These are phyloP conservation scores for Phaeophleospora eucalypticola DNA, from an alignment of 2,329 filamentous ascomycete genomes.

Conservation along the genomic window DNA sequence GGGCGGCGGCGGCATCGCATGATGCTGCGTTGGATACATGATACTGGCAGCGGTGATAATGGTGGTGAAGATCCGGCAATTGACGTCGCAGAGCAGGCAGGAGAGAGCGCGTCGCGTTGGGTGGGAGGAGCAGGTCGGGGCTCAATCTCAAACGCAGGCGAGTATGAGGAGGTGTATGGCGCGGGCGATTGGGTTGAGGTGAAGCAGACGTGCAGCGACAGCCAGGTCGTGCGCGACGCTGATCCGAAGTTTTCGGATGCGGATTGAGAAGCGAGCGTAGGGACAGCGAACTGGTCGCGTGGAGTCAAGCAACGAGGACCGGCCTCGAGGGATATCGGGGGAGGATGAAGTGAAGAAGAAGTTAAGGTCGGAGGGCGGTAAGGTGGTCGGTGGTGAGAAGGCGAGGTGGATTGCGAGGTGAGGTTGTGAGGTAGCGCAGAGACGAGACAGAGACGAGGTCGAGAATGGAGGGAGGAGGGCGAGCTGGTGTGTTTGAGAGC, in stretches of 20 bases:
- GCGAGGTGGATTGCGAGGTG: neutral
- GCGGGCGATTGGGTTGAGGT: neutral
- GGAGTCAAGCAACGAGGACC: conserved; percentile 14
- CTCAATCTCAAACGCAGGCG: conserved; percentile 12
- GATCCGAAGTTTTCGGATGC: too few species aligned
- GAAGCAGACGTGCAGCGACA: conserved; percentile 17
- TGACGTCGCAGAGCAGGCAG: conserved; percentile 1
- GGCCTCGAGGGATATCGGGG: conserved; percentile 15
- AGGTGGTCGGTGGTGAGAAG: neutral
- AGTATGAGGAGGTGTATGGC: neutral
- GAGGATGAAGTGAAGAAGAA: conserved; percentile 2
- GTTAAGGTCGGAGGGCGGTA: conserved; percentile 1
- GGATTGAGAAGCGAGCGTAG: conserved; percentile 14
- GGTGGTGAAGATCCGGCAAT: conserved; percentile 3
- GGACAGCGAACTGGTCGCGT: conserved; percentile 10
- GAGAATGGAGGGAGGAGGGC: neutral
- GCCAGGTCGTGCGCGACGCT: conserved; percentile 19
- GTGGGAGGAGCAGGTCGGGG: neutral
- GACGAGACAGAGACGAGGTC: neutral
- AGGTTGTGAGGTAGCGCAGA: neutral
- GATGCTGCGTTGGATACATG: conserved; percentile 53
- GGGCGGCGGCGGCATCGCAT: conserved; percentile 62
- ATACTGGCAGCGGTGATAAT: conserved; percentile 32
- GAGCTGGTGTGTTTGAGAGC: neutral
- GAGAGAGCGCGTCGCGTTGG: conserved; percentile 2